Evolutionary conservation across 257 asterid species (phyloP), one percentile per base, ranked within the genome.

Genomic region (Orobanche coerulescens): DNA sequence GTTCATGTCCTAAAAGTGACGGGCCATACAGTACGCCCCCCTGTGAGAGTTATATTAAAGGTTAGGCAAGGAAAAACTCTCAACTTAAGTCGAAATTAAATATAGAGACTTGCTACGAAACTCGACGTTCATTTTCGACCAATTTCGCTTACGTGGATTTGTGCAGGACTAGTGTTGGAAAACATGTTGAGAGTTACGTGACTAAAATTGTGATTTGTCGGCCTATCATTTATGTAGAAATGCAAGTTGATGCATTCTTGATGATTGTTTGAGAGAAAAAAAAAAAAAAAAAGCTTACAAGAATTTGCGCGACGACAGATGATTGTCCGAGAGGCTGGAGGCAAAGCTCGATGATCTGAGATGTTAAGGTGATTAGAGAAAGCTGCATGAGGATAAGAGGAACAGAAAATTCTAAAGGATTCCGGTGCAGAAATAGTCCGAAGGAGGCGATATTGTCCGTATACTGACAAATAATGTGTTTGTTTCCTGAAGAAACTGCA

Each of bases 321-420:
- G 93, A 80, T 71, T 86, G 94, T 4, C 97, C 94, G 3, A 90
- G 84, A 42, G 92, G 94, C 47, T 60, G 75, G 73, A 90, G 81
- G 74, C 72, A 46, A 36, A 66, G 1, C 10, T 79, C 95, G 48
- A 90, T 75, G 39, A 76, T 1, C 50, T 70, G 30, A 1, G 94
- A 79, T 0, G 86, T 43, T 14, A 78, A 3, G 10, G 94, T 75
- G 55, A 82, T 79, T 0, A 75, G 16, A 0, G 90, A 78, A n/a
- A 90, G 73, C 64, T 87, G 95, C 14, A 83, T 14, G 4, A 86
- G 56, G 36, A 87, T 37, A 31, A 90, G 93, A 26, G 97, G 93
- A 6, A 88, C 40, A 2, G 90, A 19, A 55, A 55, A 84, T 16
- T 78, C 50, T 15, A 90, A 71, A 4, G 94, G 86, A 71, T 75